Evolutionary conservation across 1,139 yeast genomes (phyloP), one percentile per base, ranked within the genome.

Genomic region (Magnusiomyces suaveolens): DNA sequence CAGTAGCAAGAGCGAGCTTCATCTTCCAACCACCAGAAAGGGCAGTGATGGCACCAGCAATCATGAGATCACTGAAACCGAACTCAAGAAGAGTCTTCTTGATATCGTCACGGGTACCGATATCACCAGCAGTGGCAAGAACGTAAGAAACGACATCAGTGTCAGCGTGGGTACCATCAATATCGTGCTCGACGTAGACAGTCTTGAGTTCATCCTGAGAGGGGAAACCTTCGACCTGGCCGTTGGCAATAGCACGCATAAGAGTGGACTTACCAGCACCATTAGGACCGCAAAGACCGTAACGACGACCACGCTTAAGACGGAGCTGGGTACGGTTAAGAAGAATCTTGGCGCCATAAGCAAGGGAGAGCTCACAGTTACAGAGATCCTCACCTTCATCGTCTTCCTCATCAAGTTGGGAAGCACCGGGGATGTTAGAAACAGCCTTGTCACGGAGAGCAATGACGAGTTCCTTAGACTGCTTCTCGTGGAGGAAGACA

Each of bases 161-260:
- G 65, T 90, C 97, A 69, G 95, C 95, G 75, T 88, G 92, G 69
- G 96, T 84, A 75, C 96, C 96, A 76, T 90, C 97, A 69, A 92
- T 90, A 78, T 92, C 97, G 81, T 92, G 98, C 80, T 92, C 98
- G 73, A 92, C 98, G 79, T 90, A 92, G 69, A 92, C 96, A 66
- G 98, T 92, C 82, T 89, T 88, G 79, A 96, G 88, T 79, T 88
- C 97, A 55, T 87, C 95, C 79, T 88, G 96, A 68, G 94, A 77
- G 79, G 98, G 98, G 96, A 92, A 92, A 76, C 97, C 97, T 74
- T 92, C 97, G 71, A 92, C 97, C 82, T 92, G 97, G 75, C 97
- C 97, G 79, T 92, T 90, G 67, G 97, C 97, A 77, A 92, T 87
- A 69, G 98, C 97, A 82, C 97, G 88, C 97, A 92, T 89, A 76